Evolutionary conservation across 2,329 filamentous ascomycete genomes (phyloP).

Genomic region (Aspergillus ruber): DNA sequence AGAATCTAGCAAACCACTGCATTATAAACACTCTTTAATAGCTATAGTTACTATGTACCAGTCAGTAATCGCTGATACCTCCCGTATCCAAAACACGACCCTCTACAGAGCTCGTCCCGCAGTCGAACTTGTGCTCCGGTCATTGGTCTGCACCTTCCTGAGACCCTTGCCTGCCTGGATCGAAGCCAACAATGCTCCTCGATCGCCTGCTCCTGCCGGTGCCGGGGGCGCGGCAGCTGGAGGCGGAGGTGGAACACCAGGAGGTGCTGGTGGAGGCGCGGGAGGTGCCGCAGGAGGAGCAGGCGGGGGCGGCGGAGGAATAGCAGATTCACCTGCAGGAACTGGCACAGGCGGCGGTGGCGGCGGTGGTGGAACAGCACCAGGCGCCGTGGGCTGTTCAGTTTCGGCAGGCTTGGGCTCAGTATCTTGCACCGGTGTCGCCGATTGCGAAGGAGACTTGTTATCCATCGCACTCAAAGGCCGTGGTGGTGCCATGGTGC

Average conservation of each 20-base stretch:
- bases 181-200: slow-evolving; percentile 65
- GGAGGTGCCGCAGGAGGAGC: slow-evolving; percentile 25
- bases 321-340: slow-evolving; percentile 34
- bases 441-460: slow-evolving; percentile 48
- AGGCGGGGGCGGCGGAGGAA: slow-evolving; percentile 26
- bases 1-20: background rate
- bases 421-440: slow-evolving; percentile 39
- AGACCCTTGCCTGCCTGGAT: slow-evolving; percentile 74
- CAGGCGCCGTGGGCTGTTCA: slow-evolving; percentile 19
- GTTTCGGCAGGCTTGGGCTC: slow-evolving; percentile 28
- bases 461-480: slow-evolving; percentile 77
- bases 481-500: slow-evolving; percentile 90
- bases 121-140: slow-evolving; percentile 65
- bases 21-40: background rate
- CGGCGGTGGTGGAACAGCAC: slow-evolving; percentile 27
- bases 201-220: slow-evolving; percentile 29
- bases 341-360: slow-evolving; percentile 31
- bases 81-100: background rate
- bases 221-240: slow-evolving; percentile 40
- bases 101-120: slow-evolving; percentile 66
- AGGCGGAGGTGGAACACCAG: slow-evolving; percentile 25
- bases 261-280: slow-evolving; percentile 35
- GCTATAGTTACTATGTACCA: background rate
- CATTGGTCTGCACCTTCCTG: slow-evolving; percentile 84
- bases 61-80: background rate